These are phyloP conservation scores for Suhomyces choctaworum DNA, from an alignment of 1,139 yeast species.

Conservation along the genomic window DNA sequence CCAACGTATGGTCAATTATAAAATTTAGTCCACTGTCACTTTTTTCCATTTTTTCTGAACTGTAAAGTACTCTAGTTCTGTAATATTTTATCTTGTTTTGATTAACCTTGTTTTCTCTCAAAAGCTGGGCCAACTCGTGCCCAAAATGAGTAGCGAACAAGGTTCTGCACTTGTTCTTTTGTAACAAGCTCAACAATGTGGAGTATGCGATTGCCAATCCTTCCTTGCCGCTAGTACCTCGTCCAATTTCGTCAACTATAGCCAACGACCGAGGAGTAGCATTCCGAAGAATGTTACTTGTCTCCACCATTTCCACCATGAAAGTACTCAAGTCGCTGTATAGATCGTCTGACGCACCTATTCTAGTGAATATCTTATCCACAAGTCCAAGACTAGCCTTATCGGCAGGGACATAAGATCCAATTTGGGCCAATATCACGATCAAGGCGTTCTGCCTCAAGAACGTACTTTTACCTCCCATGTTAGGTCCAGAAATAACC, in stretches of 20 bases:
- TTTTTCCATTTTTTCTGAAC: conserved; percentile 6
- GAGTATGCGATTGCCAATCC: conserved; percentile 92
- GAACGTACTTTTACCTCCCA: conserved; percentile 97
- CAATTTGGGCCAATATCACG: conserved; percentile 84
- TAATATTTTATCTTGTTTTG: conserved; percentile 44
- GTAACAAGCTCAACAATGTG: conserved; percentile 58
- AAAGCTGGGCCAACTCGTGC: conserved; percentile 49
- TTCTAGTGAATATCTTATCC: conserved; percentile 83
- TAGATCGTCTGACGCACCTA: conserved; percentile 90
- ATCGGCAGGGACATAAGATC: conserved; percentile 83
- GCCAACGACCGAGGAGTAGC: conserved; percentile 82
- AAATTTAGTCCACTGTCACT: conserved; percentile 20
- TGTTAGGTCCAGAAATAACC: conserved; percentile 93
- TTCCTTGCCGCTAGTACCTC: conserved; percentile 90
- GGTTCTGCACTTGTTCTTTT: conserved; percentile 65
- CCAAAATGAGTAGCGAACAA: conserved; percentile 96
- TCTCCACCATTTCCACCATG: conserved; percentile 98
- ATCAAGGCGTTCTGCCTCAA: conserved; percentile 85
- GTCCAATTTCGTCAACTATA: conserved; percentile 91
- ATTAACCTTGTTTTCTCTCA: conserved; percentile 27
- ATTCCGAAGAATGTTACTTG: conserved; percentile 71
- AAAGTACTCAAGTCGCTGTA: conserved; percentile 87
- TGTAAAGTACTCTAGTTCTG: conserved; percentile 47
- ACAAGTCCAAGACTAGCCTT: conserved; percentile 74
- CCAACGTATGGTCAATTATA: conserved; percentile 62